Evolutionary conservation across 2,329 filamentous ascomycete genomes (phyloP), one percentile per base, ranked within the genome.

Genomic region (Pseudonectria foliicola): DNA sequence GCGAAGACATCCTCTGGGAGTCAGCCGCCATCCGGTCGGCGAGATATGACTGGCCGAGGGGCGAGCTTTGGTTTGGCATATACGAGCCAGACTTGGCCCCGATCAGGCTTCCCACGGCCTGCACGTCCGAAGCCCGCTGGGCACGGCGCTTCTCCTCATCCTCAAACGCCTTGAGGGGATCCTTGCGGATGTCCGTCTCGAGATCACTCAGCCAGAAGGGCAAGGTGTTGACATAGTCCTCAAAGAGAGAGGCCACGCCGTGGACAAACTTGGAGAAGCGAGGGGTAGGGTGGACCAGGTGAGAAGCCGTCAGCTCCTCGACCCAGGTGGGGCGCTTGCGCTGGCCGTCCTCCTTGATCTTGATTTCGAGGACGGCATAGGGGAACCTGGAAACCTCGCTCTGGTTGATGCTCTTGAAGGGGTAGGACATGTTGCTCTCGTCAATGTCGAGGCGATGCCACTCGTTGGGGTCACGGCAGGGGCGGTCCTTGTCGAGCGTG

Each of bases 241-340:
- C 92, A 49, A 96, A 96, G 3, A 98, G 71, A 26, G 82, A 81
- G 7, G 90, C 89, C 4, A 93, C 81, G 42, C 92, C 92, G 52
- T 98, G 90, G 3, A 94, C 84, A 50, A 96, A 98, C 60, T 98
- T 98, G 52, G 88, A 95, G 65, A 98, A 98, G 33, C 84, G 79
- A 2, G 89, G 86, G 0, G 85, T 81, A 29, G 88, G 80, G 56
- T 95, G 88, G 44, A 98, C 85, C 4, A 98, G 74, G 60, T 98
- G 90, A 5, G 88, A 95, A 34, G 77, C 73, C 77, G 94, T 95
- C 48, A 98, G 67, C 48, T 98, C 92, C 48, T 88, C 77, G 24
- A 96, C 71, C 92, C 92, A 98, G 44, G 81, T 76, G 4, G 84
- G 82, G 36, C 80, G 77, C 60, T 85, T 88, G 46, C 77, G 73